These are phyloP conservation scores for Crithidia sp. DNA, from an alignment of 208 protist species.

Conservation along the genomic window DNA sequence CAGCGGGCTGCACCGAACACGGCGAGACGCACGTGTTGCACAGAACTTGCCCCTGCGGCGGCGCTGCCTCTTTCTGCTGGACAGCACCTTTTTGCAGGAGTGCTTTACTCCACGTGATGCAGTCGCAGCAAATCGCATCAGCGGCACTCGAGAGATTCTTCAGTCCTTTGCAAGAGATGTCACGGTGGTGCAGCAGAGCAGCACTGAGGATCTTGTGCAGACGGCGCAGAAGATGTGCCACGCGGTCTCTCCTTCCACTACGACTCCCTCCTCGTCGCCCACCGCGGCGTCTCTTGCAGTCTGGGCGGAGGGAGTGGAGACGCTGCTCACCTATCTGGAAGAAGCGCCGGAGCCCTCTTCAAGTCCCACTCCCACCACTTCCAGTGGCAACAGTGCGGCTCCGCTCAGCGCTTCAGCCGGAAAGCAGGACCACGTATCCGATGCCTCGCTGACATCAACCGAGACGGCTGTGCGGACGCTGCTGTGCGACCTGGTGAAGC, in stretches of 20 bases:
- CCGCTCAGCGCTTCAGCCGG: not conserved
- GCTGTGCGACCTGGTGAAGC: conserved; percentile 22
- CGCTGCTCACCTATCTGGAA: conserved; percentile 47
- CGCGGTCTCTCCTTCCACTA: not conserved
- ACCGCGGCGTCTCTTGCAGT: conserved; percentile 7
- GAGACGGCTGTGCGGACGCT: conserved; percentile 25
- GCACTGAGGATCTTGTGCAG: not conserved
- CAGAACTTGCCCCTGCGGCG: conserved; percentile 65
- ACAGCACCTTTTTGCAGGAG: conserved; percentile 35
- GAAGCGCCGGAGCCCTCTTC: not conserved
- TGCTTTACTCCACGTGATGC: conserved; percentile 6
- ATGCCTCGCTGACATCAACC: not conserved
- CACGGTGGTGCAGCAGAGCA: not conserved
- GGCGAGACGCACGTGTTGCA: conserved; percentile 22
- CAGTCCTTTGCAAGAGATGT: not conserved
- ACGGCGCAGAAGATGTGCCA: not conserved
- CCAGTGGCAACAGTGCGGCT: not conserved
- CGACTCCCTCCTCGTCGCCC: not conserved
- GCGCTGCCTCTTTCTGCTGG: conserved; percentile 72
- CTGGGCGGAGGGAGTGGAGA: conserved; percentile 64
- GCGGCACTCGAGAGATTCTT: conserved; percentile 8
- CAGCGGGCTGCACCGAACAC: not conserved
- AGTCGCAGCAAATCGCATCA: conserved; percentile 4
- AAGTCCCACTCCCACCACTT: not conserved
- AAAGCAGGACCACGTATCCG: not conserved